phyloP scores from a whole-genome alignment of 2,329 filamentous ascomycete genomes.

The Hypoxylon sp. region DNA sequence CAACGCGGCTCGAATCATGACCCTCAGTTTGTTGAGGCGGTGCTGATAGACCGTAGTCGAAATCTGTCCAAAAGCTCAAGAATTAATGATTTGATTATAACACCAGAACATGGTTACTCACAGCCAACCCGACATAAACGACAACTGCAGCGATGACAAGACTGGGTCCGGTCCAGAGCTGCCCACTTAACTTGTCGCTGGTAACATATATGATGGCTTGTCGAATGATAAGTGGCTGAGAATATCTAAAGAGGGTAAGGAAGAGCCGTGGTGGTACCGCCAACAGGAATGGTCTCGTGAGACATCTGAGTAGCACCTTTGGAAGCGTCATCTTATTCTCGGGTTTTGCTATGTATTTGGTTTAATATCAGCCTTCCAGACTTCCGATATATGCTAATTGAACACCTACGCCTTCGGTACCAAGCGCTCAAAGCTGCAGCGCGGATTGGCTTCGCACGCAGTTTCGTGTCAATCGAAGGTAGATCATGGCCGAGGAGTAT shows the following conservation, averaged over 20 bases:
- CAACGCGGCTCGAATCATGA: constrained; percentile 56
- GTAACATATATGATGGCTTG: constrained; percentile 55
- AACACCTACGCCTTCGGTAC: constrained; percentile 49
- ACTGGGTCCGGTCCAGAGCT: constrained; percentile 45
- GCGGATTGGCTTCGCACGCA: constrained; percentile 48
- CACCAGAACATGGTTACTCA: constrained; percentile 45
- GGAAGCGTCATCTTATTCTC: constrained; percentile 52
- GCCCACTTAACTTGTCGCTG: constrained; percentile 11
- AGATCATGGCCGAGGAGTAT: constrained; percentile 48
- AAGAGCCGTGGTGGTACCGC: constrained; percentile 57
- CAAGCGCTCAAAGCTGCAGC: constrained; percentile 48
- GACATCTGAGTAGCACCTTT: constrained; percentile 51
- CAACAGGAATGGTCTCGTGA: constrained; percentile 51
- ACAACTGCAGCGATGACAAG: constrained; percentile 54
- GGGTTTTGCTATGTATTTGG: constrained; percentile 42
- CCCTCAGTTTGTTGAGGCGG: constrained; percentile 52
- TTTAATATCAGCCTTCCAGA: background rate
- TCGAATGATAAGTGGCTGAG: constrained; percentile 59
- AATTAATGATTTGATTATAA: background rate
- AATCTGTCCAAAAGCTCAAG: constrained; percentile 47
- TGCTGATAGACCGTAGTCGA: constrained; percentile 54
- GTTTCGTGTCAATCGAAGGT: constrained; percentile 47
- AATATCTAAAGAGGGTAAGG: constrained; percentile 58
- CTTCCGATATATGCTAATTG: background rate
- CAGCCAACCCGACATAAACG: constrained; percentile 58